phyloP scores from a whole-genome alignment of 768 basidiomycete genomes.

The Boletus rubroflammeus region DNA sequence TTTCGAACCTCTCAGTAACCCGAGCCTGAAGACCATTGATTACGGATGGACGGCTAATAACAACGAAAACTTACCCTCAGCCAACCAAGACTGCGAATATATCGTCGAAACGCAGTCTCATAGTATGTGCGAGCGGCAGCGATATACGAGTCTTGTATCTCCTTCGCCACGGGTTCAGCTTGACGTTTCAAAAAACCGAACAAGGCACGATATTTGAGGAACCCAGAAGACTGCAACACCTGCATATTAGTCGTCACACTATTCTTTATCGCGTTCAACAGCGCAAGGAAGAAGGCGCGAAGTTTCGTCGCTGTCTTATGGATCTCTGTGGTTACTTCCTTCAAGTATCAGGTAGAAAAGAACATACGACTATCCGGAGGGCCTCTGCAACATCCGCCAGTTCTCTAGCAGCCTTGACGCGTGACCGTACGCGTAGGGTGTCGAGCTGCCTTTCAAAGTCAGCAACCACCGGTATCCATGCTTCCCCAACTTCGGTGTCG shows the following conservation, averaged over 20 bases:
- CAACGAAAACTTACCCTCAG: conserved; percentile 55
- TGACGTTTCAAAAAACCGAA: conserved; percentile 85
- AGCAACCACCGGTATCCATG: conserved; percentile 82
- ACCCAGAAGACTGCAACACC: conserved; percentile 81
- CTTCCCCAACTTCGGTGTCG: conserved; percentile 79
- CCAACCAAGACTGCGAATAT: conserved; percentile 74
- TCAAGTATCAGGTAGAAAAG: not conserved
- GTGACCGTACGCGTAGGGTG: conserved; percentile 63
- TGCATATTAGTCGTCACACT: conserved; percentile 92
- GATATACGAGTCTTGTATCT: conserved; percentile 85
- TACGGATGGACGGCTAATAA: not conserved
- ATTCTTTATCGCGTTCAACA: conserved; percentile 77
- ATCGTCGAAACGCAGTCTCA: conserved; percentile 92
- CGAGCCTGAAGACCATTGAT: conserved; percentile 46
- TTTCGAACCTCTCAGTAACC: conserved; percentile 64
- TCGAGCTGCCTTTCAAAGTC: conserved; percentile 77
- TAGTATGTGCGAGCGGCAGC: conserved; percentile 85
- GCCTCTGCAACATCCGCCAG: conserved; percentile 82
- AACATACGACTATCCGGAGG: conserved; percentile 78
- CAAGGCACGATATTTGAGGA: conserved; percentile 78
- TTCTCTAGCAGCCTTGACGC: conserved; percentile 86
- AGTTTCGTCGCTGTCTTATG: conserved; percentile 84
- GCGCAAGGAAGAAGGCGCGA: conserved; percentile 76
- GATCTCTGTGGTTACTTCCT: conserved; percentile 1
- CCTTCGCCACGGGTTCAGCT: conserved; percentile 74